phyloP scores from a whole-genome alignment of 176 grass and related monocot species.

The Calamus simplicifolius region DNA sequence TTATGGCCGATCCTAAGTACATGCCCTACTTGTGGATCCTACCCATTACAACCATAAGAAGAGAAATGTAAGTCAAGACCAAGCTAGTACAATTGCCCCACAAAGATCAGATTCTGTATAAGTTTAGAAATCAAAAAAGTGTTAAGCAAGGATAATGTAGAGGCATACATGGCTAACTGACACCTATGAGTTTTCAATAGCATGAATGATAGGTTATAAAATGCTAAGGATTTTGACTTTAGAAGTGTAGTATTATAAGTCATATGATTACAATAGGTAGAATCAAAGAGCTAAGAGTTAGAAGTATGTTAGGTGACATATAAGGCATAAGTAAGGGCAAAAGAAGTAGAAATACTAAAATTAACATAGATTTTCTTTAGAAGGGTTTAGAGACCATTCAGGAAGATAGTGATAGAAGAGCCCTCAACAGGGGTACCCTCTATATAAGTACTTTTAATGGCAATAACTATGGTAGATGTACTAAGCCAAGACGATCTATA shows the following conservation, averaged over 20 bases:
- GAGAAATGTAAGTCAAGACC: not conserved
- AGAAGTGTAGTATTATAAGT: not conserved
- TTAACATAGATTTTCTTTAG: too few relatives aligned
- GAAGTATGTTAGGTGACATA: too few relatives aligned
- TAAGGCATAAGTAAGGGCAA: too few relatives aligned
- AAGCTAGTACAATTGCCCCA: not conserved
- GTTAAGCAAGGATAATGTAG: not conserved
- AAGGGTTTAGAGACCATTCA: too few relatives aligned
- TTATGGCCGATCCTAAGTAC: not conserved
- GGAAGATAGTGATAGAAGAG: too few relatives aligned
- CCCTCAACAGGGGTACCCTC: too few relatives aligned
- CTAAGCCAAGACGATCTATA: too few relatives aligned
- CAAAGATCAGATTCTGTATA: not conserved
- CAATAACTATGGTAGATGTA: too few relatives aligned
- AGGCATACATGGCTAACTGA: not conserved
- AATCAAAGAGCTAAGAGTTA: too few relatives aligned
- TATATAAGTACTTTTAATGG: too few relatives aligned
- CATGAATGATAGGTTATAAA: not conserved
- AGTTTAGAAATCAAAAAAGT: not conserved
- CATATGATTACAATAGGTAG: not conserved
- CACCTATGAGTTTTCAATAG: not conserved
- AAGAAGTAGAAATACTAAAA: too few relatives aligned
- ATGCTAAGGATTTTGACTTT: not conserved
- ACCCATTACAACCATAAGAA: not conserved
- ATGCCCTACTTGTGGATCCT: not conserved